Evolutionary conservation across 2,329 filamentous ascomycete genomes (phyloP).

Genomic region (Aureobasidium leucospermi): DNA sequence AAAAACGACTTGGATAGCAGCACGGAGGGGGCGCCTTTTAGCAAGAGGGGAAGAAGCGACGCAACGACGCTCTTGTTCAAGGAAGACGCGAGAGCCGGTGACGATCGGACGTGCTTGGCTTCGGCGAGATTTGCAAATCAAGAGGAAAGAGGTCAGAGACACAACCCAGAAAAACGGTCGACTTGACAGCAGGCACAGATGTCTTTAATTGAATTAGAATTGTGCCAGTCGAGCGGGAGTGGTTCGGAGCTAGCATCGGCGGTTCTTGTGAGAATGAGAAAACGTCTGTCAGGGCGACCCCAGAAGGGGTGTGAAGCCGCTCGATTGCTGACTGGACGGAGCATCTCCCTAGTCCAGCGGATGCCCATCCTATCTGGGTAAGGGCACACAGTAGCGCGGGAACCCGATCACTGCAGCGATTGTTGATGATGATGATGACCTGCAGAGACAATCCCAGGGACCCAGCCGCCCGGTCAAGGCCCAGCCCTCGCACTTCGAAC

Average conservation of each 20-base stretch:
- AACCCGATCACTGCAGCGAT: constrained; percentile 5
- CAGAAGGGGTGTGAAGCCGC: constrained; percentile 6
- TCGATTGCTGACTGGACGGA: constrained; percentile 14
- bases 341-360: constrained; percentile 13
- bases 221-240: constrained; percentile 13
- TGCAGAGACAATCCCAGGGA: constrained; percentile 12
- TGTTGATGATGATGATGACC: constrained; percentile 13
- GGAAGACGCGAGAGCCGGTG: constrained; percentile 11
- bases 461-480: constrained; percentile 10
- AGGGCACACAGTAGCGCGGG: constrained; percentile 13
- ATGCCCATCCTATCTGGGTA: background rate
- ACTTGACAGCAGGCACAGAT: constrained; percentile 14
- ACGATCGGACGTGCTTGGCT: constrained; percentile 11
- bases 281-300: constrained; percentile 13
- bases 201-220: constrained; percentile 15
- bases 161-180: constrained; percentile 10
- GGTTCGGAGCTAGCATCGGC: constrained; percentile 12
- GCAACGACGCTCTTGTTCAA: constrained; percentile 3
- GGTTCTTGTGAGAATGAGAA: constrained; percentile 9
- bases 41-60: constrained; percentile 1
- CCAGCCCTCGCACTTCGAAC: background rate
- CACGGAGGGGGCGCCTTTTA: background rate
- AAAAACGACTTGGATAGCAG: background rate
- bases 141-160: constrained; percentile 7
- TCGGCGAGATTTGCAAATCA: constrained; percentile 11